Evolutionary conservation across 495 filamentous ascomycete species (phyloP).

Genomic region (Penicillium argentinense): DNA sequence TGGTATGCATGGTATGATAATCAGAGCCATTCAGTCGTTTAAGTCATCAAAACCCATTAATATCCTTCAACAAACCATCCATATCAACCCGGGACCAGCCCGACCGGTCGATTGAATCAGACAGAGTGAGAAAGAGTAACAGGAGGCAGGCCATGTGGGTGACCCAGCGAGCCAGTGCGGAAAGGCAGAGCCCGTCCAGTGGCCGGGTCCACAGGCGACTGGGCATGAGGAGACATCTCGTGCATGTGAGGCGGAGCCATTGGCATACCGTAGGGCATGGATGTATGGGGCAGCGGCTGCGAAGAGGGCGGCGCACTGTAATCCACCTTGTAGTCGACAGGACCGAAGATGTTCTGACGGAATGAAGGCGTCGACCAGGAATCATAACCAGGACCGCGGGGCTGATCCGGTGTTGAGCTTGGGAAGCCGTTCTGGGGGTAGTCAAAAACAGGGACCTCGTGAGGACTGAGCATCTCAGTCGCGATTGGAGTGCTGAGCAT

Average conservation of each 20-base stretch:
- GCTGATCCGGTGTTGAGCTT: constrained; percentile 24
- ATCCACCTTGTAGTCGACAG: constrained; percentile 37
- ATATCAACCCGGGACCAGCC: constrained; percentile 24
- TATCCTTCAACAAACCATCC: constrained; percentile 3
- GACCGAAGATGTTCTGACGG: constrained; percentile 41
- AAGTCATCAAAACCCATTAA: constrained; percentile 21
- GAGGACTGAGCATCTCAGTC: constrained; percentile 32
- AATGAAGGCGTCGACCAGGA: constrained; percentile 38
- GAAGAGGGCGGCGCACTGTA: constrained; percentile 22
- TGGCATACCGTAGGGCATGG: constrained; percentile 36
- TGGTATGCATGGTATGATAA: constrained; percentile 17
- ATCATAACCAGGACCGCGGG: constrained; percentile 28
- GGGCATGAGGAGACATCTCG: constrained; percentile 28
- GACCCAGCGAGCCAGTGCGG: constrained; percentile 36
- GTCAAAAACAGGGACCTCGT: constrained; percentile 34
- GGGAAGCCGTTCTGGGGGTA: constrained; percentile 33
- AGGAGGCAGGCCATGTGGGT: constrained; percentile 28
- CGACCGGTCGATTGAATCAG: constrained; percentile 18
- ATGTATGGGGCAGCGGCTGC: constrained; percentile 26
- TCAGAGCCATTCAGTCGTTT: constrained; percentile 29
- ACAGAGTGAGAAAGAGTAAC: constrained; percentile 25
- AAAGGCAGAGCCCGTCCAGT: constrained; percentile 25
- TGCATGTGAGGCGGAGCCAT: constrained; percentile 30
- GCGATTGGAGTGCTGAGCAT: constrained; percentile 35
- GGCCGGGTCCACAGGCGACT: constrained; percentile 21